Evolutionary conservation across 2,329 filamentous ascomycete genomes (phyloP), one percentile per base, ranked within the genome.

Genomic region (Fusarium proliferatum): DNA sequence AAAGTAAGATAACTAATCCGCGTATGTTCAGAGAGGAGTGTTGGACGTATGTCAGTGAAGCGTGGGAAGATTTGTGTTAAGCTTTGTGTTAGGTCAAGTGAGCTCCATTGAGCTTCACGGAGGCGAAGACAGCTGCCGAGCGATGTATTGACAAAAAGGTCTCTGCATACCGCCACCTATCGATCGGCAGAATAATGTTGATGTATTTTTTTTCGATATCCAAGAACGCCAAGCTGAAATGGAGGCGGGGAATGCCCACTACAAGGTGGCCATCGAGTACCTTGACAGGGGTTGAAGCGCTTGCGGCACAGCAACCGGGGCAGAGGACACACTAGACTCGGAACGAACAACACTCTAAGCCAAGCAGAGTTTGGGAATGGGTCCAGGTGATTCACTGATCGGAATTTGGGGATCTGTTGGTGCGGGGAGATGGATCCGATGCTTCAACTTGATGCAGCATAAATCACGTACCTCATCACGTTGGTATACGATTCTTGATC

Each of bases 81-180:
- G 71, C 67, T 73, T 63, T 71, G 42, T 43, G 57, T 39, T 57
- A 41, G 57, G 71, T 71, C 71, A 73, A 73, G 66, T 73, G 61
- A 73, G 70, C 70, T 73, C 59, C 38, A n/a, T 26, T 34, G 61
- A 72, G 69, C 67, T 66, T 62, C 51, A 52, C 28, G 45, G 28
- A 52, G 36, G 59, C 28, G 34, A 42, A 36, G 45, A 39, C 38
- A 42, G 49, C 23, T 70, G 42, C 52, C 48, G 66, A 65, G 55
- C 28, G 34, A 19, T 28, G 23, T 26, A 16, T 28, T 51, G 70
- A 67, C 67, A 73, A 38, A 63, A 73, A 72, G 16, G 57, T 13
- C 7, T 19, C n/a, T 36, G 39, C 15, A 36, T 17, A 23, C 9
- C 3, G 3, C 9, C 17, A 9, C 19, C 49, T 36, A 23, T 15